These are phyloP conservation scores for Pichiaceae sp. DNA, from an alignment of 1,139 yeast species.

Conservation along the genomic window DNA sequence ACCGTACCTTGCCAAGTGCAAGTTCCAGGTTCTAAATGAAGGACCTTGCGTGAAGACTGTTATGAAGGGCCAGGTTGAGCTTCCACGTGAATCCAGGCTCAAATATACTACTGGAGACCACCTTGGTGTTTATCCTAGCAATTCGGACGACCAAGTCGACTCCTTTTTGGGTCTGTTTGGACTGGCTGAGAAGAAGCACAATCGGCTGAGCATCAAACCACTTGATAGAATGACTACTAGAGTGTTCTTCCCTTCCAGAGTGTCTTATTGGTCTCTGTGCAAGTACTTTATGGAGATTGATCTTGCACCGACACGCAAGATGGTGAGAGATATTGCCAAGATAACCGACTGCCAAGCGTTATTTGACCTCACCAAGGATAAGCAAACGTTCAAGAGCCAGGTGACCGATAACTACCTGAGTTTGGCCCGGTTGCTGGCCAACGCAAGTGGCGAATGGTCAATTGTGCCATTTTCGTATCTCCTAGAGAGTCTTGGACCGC, in stretches of 20 bases:
- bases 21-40: conserved; percentile 55
- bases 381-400: conserved; percentile 51
- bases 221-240: conserved; percentile 48
- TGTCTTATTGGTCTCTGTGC: conserved; percentile 74
- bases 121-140: conserved; percentile 88
- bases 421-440: conserved; percentile 61
- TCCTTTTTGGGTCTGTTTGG: conserved; percentile 58
- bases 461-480: conserved; percentile 77
- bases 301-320: conserved; percentile 85
- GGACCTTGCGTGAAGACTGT: conserved; percentile 42
- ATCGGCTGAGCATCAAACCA: conserved; percentile 54
- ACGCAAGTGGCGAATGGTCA: conserved; percentile 62
- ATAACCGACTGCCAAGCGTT: conserved; percentile 43
- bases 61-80: conserved; percentile 58
- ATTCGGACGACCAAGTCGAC: conserved; percentile 61
- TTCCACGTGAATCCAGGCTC: conserved; percentile 60
- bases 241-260: conserved; percentile 78
- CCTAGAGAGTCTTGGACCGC: conserved; percentile 67
- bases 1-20: conserved; percentile 69
- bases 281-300: conserved; percentile 82
- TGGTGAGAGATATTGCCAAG: conserved; percentile 58
- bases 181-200: conserved; percentile 39
- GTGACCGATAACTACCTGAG: conserved; percentile 54
- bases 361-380: conserved; percentile 51
- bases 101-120: conserved; percentile 94